A percentile compares a stretch with the other conserved stretches of the same genome.
Evolutionary conservation across 2,329 filamentous ascomycete species (phyloP).

Genomic region (Calonectria montana): DNA sequence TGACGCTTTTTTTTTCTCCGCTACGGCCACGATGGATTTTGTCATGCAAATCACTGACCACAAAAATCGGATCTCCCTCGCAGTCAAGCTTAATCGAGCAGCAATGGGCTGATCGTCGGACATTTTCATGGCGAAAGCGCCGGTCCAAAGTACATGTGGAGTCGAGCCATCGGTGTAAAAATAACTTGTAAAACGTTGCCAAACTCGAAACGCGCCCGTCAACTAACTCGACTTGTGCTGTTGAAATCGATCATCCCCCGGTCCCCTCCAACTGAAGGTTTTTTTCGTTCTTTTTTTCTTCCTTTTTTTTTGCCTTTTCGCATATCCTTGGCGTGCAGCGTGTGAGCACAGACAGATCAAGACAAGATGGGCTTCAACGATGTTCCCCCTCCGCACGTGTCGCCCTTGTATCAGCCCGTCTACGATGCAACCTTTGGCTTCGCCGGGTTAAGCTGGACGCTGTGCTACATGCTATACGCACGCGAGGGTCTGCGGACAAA

Average conservation of each 20-base stretch:
- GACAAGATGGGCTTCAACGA: constrained; percentile 21
- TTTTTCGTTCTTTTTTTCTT: neutral
- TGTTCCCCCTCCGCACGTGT: constrained; percentile 16
- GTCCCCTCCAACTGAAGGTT: neutral
- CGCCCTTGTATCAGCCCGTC: constrained; percentile 15
- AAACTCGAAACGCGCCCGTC: neutral
- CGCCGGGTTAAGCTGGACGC: constrained; percentile 17
- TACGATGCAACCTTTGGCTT: constrained; percentile 24
- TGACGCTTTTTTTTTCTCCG: neutral
- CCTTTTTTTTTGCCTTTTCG: too few relatives aligned
- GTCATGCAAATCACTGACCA: neutral
- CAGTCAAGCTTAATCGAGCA: neutral
- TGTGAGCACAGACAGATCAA: neutral
- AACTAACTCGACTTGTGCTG: neutral
- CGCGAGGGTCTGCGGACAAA: constrained; percentile 13
- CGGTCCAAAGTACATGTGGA: neutral
- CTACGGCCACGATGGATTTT: neutral
- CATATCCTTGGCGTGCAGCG: neutral
- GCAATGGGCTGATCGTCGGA: neutral
- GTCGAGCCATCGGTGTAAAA: neutral
- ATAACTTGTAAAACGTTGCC: neutral
- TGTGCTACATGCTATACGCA: constrained; percentile 20
- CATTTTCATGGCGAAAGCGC: neutral
- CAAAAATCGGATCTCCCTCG: neutral
- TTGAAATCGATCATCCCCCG: neutral